phyloP scores from a whole-genome alignment of 192 early-diverging fungal genomes.

The Backusella parvicylindrica region DNA sequence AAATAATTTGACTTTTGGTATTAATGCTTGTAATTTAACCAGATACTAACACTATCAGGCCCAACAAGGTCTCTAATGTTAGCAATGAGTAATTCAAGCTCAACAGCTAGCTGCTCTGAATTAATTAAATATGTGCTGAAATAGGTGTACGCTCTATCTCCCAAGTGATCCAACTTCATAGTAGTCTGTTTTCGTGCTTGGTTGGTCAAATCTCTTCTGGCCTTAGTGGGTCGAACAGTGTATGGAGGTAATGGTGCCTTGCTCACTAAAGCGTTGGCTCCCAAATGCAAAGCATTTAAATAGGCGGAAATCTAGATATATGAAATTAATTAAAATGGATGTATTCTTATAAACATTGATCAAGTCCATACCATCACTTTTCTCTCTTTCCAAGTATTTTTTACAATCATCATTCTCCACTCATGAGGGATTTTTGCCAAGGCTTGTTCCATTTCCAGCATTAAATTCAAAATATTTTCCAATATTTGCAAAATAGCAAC shows the following conservation, averaged over 20 bases:
- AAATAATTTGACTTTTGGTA: neutral
- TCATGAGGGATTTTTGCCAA: constrained; percentile 23
- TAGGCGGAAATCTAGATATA: constrained; percentile 28
- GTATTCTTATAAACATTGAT: neutral
- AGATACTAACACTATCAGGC: constrained; percentile 28
- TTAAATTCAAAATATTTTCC: constrained; percentile 33
- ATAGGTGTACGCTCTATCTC: constrained; percentile 27
- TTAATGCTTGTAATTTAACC: constrained; percentile 20
- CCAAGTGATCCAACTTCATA: constrained; percentile 12
- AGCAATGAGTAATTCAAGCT: constrained; percentile 25
- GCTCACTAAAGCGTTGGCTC: constrained; percentile 30
- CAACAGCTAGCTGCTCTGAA: constrained; percentile 35
- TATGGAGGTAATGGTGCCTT: constrained; percentile 34
- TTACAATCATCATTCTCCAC: constrained; percentile 24
- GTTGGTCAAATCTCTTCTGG: constrained; percentile 16
- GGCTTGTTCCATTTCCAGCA: constrained; percentile 30
- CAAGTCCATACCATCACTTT: constrained; percentile 26
- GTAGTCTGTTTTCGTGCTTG: constrained; percentile 14
- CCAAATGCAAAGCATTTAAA: constrained; percentile 33
- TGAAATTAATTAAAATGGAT: neutral
- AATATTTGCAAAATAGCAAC: constrained; percentile 25
- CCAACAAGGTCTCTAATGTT: constrained; percentile 33
- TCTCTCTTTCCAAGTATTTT: constrained; percentile 29
- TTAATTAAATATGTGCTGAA: constrained; percentile 40
- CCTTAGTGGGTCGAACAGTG: constrained; percentile 27